Conservation (phyloP, 352 stramenopile genomes). For the Peronospora farinosa region DNA sequence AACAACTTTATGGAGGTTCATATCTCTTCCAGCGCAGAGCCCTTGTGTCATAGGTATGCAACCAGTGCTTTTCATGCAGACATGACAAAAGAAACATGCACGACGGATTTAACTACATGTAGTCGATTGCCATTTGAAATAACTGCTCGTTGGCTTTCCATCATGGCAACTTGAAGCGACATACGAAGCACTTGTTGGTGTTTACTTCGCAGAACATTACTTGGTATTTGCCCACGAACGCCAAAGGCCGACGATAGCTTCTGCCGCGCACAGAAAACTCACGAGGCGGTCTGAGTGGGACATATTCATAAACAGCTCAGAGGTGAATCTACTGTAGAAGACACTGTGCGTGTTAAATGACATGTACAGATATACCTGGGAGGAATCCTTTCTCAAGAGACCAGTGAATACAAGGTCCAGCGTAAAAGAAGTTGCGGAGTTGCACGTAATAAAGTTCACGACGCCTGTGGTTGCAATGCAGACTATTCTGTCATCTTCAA, state of each 20-base stretch:
- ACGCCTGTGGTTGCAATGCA: constrained; percentile 28
- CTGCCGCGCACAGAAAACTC: constrained; percentile 63
- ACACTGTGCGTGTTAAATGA: background rate
- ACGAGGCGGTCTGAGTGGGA: constrained; percentile 47
- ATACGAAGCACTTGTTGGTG: background rate
- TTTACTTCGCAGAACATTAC: constrained; percentile 4
- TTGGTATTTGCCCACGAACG: constrained; percentile 59
- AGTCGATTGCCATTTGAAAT: background rate
- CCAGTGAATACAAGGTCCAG: constrained; percentile 78
- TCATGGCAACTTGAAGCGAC: background rate
- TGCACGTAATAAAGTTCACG: constrained; percentile 75
- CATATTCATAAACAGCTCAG: constrained; percentile 2
- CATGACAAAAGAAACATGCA: background rate
- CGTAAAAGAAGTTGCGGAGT: constrained; percentile 76
- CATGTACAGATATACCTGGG: constrained; percentile 35
- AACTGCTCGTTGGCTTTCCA: too few relatives aligned
- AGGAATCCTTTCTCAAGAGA: constrained; percentile 64
- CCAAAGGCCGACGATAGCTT: constrained; percentile 64
- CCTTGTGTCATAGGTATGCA: too few relatives aligned
- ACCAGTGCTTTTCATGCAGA: background rate
- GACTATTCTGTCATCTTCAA: constrained; percentile 1
- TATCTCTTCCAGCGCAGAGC: background rate
- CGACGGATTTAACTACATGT: background rate
- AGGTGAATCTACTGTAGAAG: background rate
- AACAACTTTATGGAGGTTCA: constrained; percentile 5